Evolutionary conservation across 495 filamentous ascomycete species (phyloP).

Genomic region (Penicillium salamii): DNA sequence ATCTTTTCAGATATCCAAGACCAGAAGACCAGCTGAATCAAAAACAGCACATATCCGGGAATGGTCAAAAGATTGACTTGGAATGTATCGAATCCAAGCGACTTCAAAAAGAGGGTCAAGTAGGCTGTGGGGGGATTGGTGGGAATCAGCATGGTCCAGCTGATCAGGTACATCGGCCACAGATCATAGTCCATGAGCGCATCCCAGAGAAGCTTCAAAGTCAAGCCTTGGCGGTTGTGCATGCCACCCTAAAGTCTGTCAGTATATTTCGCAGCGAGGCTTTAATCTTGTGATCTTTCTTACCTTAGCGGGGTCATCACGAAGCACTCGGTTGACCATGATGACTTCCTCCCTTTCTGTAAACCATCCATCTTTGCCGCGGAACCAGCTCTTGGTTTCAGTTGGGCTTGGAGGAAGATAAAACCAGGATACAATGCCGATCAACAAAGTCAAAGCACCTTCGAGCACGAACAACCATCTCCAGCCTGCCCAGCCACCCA

Average conservation of each 20-base stretch:
- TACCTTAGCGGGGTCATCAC: slow-evolving; percentile 68
- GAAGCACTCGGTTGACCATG: slow-evolving; percentile 67
- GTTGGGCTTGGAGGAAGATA: slow-evolving; percentile 50
- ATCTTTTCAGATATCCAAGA: slow-evolving; percentile 57
- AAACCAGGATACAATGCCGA: slow-evolving; percentile 55
- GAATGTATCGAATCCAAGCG: slow-evolving; percentile 58
- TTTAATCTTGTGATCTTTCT: not conserved
- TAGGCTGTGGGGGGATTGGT: slow-evolving; percentile 28
- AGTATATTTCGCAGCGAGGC: not conserved
- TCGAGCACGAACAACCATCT: slow-evolving; percentile 55
- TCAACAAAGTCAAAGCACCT: slow-evolving; percentile 39
- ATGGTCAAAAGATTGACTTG: slow-evolving; percentile 59
- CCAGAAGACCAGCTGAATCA: slow-evolving; percentile 39
- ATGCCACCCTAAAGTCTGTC: slow-evolving; percentile 24
- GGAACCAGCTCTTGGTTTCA: slow-evolving; percentile 56
- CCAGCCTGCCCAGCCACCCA: slow-evolving; percentile 56
- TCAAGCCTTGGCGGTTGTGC: slow-evolving; percentile 57
- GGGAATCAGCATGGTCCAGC: slow-evolving; percentile 30
- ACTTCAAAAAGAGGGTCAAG: slow-evolving; percentile 51
- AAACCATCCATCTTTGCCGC: slow-evolving; percentile 63
- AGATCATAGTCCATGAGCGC: slow-evolving; percentile 61
- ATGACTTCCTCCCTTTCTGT: slow-evolving; percentile 62
- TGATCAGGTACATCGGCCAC: slow-evolving; percentile 63
- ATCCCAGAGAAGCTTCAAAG: slow-evolving; percentile 48
- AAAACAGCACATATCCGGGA: slow-evolving; percentile 22